phyloP scores from a whole-genome alignment of 2,329 filamentous ascomycete genomes.

The Neonectria magnoliae region DNA sequence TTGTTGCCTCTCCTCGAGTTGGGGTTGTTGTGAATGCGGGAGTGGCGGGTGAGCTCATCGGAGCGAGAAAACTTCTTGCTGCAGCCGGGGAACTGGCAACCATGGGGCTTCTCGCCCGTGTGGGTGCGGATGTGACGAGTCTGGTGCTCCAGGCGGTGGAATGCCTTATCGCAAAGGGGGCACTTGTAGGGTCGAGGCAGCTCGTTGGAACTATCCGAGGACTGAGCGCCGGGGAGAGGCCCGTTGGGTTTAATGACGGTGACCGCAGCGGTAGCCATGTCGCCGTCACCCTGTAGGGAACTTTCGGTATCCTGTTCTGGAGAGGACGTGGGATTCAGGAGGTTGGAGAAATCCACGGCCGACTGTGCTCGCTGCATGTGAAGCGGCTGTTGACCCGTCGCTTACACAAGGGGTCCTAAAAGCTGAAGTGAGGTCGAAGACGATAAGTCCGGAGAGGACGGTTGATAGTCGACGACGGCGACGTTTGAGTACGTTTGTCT shows the following conservation, averaged over 20 bases:
- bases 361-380: slow-evolving; percentile 81
- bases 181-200: slow-evolving; percentile 98
- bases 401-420: slow-evolving; percentile 29
- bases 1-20: slow-evolving; percentile 96
- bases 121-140: slow-evolving; percentile 92
- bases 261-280: slow-evolving; percentile 63
- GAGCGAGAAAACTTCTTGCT: slow-evolving; percentile 97
- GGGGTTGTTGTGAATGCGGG: slow-evolving; percentile 98
- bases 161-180: slow-evolving; percentile 96
- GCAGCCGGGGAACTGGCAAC: slow-evolving; percentile 94
- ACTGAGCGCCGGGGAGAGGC: slow-evolving; percentile 69
- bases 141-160: slow-evolving; percentile 97
- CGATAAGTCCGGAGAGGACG: slow-evolving; percentile 19
- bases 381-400: slow-evolving; percentile 48
- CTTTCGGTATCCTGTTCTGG: slow-evolving; percentile 39
- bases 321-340: slow-evolving; percentile 68
- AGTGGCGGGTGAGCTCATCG: slow-evolving; percentile 95
- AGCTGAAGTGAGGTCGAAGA: slow-evolving; percentile 26
- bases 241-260: slow-evolving; percentile 71
- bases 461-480: slow-evolving; percentile 16
- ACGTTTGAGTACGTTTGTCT: slow-evolving; percentile 1
- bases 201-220: slow-evolving; percentile 68
- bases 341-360: slow-evolving; percentile 79
- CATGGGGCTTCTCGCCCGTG: slow-evolving; percentile 97
- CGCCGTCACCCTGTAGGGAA: slow-evolving; percentile 48